Conservation (phyloP, 1,284 basidiomycete genomes). For the Puccinia hordei region DNA sequence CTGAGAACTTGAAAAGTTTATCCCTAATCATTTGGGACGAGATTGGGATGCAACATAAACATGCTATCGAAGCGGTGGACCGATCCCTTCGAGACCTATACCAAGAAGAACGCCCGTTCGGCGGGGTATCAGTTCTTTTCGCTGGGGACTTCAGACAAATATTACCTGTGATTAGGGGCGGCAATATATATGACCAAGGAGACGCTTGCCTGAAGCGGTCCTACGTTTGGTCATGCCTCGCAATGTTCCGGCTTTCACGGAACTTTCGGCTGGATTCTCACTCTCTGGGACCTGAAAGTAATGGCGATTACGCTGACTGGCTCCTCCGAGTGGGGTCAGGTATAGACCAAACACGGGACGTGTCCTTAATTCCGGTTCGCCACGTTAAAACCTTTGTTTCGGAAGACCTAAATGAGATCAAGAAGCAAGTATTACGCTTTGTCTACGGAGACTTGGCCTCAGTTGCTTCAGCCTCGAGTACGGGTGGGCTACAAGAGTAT, state of each 20-base stretch:
- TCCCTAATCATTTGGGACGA: slow-evolving; percentile 47
- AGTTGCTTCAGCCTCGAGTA: too few species aligned
- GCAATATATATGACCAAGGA: background rate
- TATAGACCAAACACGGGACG: background rate
- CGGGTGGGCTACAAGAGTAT: too few species aligned
- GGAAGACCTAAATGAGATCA: too few species aligned
- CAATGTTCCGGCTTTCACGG: background rate
- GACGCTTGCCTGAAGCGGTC: background rate
- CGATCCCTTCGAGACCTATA: background rate
- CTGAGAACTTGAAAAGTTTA: background rate
- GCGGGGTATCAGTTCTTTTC: background rate
- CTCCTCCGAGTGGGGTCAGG: background rate
- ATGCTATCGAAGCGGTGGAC: slow-evolving; percentile 22
- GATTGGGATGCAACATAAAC: slow-evolving; percentile 15
- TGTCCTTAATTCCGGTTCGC: background rate
- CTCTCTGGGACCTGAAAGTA: background rate
- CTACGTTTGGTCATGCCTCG: background rate
- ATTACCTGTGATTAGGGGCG: background rate
- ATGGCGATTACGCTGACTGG: background rate
- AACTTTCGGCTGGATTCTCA: background rate
- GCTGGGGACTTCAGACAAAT: slow-evolving; percentile 30
- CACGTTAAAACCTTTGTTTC: too few species aligned
- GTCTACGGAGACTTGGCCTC: too few species aligned
- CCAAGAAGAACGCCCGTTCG: background rate
- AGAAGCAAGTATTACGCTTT: too few species aligned